Percentiles rank a stretch among this genome's conserved stretches.
Evolutionary conservation across 257 asterid genomes (phyloP).

Genomic region (Solanum pinnatisectum): DNA sequence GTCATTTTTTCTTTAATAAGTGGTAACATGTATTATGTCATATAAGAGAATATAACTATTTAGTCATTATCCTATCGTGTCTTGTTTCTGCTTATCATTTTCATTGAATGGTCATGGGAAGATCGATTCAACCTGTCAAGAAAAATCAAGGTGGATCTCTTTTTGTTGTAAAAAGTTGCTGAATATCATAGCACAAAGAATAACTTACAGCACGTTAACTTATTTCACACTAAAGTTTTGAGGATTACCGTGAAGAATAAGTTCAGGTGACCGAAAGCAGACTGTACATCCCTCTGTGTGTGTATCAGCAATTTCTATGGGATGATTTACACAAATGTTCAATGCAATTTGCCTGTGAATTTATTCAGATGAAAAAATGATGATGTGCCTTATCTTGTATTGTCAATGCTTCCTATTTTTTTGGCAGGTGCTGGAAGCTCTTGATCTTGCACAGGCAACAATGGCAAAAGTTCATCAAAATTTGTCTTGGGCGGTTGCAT

Average conservation of each 20-base stretch:
- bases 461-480: constrained; percentile 92
- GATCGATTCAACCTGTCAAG: not conserved
- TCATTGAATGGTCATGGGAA: not conserved
- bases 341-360: not conserved
- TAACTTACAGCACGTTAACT: not conserved
- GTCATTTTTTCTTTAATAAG: not conserved
- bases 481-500: constrained; percentile 89
- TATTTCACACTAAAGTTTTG: not conserved
- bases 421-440: constrained; percentile 76
- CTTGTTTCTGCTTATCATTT: not conserved
- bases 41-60: not conserved
- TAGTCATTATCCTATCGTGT: not conserved
- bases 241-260: not conserved
- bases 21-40: not conserved
- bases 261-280: not conserved
- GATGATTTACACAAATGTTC: not conserved
- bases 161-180: not conserved
- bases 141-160: not conserved
- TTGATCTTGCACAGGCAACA: constrained; percentile 84
- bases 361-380: not conserved
- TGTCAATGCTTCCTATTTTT: not conserved
- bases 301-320: not conserved
- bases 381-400: not conserved
- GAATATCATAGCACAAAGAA: not conserved
- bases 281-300: not conserved